Percentiles rank a stretch among this genome's conserved stretches.
Evolutionary conservation across 148 eudicot species (phyloP).

Genomic region (Chenopodium quinoa): DNA sequence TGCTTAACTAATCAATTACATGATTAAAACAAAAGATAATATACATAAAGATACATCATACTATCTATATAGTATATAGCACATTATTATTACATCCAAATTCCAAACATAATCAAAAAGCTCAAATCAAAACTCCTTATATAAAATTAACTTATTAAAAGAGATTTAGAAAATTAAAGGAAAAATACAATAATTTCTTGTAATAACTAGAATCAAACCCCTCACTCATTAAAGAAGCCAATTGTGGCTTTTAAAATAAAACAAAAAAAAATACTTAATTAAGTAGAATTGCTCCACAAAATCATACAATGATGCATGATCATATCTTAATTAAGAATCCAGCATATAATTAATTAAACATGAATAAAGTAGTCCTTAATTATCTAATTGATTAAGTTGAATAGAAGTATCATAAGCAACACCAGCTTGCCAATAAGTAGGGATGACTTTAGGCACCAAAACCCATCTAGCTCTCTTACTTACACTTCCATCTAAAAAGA

Average conservation of each 20-base stretch:
- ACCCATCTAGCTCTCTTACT: conserved; percentile 33
- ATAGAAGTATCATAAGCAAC: conserved; percentile 33
- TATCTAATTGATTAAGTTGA: background rate
- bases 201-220: background rate
- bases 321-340: background rate
- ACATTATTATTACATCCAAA: background rate
- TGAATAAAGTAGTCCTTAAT: too few relatives aligned
- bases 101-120: background rate
- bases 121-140: background rate
- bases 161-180: too few relatives aligned
- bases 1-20: too few relatives aligned
- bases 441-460: conserved; percentile 27
- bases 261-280: background rate
- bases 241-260: background rate
- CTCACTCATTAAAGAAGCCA: too few relatives aligned
- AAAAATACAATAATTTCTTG: background rate
- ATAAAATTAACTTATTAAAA: background rate
- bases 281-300: background rate
- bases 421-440: conserved; percentile 46
- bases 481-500: conserved; percentile 38
- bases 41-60: too few relatives aligned
- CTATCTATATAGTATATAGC: too few relatives aligned
- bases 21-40: too few relatives aligned
- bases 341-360: background rate
- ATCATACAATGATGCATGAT: background rate